Evolutionary conservation across 1,284 basidiomycete species (phyloP).

Genomic region (Tilletia setariae): DNA sequence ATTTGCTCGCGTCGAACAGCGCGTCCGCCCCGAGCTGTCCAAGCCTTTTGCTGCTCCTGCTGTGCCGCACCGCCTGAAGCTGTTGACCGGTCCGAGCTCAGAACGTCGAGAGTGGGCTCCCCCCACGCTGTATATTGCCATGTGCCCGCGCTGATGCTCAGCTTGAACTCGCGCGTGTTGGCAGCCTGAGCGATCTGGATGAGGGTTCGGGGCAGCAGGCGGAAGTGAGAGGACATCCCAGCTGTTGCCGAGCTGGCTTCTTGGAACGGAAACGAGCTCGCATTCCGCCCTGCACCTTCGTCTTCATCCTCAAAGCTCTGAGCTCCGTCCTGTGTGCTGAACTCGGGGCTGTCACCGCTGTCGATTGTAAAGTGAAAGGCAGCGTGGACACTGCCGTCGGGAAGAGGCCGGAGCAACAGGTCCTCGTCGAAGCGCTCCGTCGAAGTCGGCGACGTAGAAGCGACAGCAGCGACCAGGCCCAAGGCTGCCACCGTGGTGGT

Average conservation of each 20-base stretch:
- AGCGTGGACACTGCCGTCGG: slow-evolving; percentile 77
- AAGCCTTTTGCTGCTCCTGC: too few species aligned
- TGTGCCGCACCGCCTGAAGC: background rate
- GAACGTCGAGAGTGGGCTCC: slow-evolving; percentile 24
- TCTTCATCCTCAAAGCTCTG: background rate
- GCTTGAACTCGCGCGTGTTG: slow-evolving; percentile 77
- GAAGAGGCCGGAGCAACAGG: slow-evolving; percentile 69
- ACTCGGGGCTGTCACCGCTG: slow-evolving; percentile 19
- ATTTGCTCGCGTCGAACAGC: background rate
- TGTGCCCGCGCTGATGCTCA: slow-evolving; percentile 78
- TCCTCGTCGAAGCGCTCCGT: slow-evolving; percentile 60
- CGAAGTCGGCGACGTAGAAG: background rate
- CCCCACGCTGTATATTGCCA: slow-evolving; percentile 83
- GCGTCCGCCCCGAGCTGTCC: slow-evolving; percentile 15
- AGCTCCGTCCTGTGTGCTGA: slow-evolving; percentile 3
- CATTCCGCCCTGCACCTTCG: slow-evolving; percentile 57
- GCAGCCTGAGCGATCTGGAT: slow-evolving; percentile 81
- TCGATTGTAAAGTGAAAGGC: slow-evolving; percentile 62
- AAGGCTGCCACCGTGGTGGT: background rate
- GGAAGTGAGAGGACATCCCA: slow-evolving; percentile 5
- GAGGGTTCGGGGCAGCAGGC: slow-evolving; percentile 74
- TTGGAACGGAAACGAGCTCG: slow-evolving; percentile 27
- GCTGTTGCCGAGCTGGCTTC: background rate
- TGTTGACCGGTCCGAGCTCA: background rate
- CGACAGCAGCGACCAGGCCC: background rate